Conservation (phyloP, 2,329 filamentous ascomycete genomes). For the Delphinella strobiligena region DNA sequence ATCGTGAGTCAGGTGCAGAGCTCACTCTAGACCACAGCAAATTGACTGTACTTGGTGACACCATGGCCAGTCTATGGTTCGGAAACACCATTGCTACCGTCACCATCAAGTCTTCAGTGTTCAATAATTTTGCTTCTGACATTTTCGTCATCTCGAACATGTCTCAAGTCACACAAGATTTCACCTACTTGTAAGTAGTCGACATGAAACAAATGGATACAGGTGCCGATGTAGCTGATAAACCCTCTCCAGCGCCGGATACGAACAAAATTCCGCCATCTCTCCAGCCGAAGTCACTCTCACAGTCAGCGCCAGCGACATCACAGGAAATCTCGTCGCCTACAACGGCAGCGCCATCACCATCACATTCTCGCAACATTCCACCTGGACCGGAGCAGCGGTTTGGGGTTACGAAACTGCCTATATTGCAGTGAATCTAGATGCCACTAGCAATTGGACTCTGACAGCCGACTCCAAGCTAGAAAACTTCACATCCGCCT, state of each 20-base stretch:
- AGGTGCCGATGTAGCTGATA: no score
- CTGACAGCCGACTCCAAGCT: no score
- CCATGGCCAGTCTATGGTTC: slow-evolving; percentile 22
- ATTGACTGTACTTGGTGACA: no score
- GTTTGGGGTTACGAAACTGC: neutral
- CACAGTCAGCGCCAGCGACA: slow-evolving; percentile 15
- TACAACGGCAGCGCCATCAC: slow-evolving; percentile 18
- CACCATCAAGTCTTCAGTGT: slow-evolving; percentile 9
- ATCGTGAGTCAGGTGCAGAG: slow-evolving; percentile 11
- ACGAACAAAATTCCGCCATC: slow-evolving; percentile 17
- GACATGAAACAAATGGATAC: neutral
- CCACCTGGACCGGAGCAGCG: slow-evolving; percentile 1
- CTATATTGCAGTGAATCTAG: neutral
- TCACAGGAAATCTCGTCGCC: slow-evolving; percentile 21
- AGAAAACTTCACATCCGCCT: no score
- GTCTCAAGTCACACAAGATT: slow-evolving; percentile 23
- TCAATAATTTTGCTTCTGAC: slow-evolving; percentile 12
- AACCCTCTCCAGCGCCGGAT: slow-evolving; percentile 12
- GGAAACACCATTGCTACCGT: slow-evolving; percentile 18
- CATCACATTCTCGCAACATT: neutral
- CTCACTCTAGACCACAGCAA: slow-evolving; percentile 15
- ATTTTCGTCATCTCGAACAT: slow-evolving; percentile 17
- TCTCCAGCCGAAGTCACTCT: slow-evolving; percentile 17
- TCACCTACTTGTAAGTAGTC: slow-evolving; percentile 18
- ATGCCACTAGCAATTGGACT: no score